A percentile compares a stretch with the other conserved stretches of the same genome.
Evolutionary conservation across 208 protist species (phyloP).

Genomic region (Trypanosoma rangeli): DNA sequence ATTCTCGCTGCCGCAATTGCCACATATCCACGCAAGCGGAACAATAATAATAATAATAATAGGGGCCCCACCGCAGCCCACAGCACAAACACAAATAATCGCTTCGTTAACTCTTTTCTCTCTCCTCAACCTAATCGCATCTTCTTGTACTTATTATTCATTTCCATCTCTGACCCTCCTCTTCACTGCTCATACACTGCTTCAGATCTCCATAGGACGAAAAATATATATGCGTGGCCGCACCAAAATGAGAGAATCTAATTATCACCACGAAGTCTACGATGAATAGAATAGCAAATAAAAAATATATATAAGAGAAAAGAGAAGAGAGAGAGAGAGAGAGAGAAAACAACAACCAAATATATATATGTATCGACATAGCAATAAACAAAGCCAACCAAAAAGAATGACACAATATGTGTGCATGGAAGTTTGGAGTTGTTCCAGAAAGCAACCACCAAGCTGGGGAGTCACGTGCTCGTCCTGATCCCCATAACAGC

Average conservation of each 20-base stretch:
- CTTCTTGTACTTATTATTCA: not conserved
- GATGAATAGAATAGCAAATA: too few species aligned
- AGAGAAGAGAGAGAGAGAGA: not conserved
- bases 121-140: not conserved
- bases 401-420: not conserved
- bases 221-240: not conserved
- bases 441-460: not conserved
- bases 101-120: too few species aligned
- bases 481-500: not conserved
- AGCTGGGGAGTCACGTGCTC: not conserved
- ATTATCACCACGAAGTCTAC: too few species aligned
- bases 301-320: too few species aligned
- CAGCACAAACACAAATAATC: too few species aligned
- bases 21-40: not conserved
- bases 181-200: not conserved
- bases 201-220: not conserved
- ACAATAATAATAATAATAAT: not conserved
- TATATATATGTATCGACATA: not conserved
- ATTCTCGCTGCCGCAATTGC: not conserved
- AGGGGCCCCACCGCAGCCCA: not conserved
- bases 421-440: not conserved
- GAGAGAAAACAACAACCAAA: not conserved
- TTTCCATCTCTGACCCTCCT: not conserved
- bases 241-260: too few species aligned
- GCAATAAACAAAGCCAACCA: slow-evolving; percentile 2